A percentile compares a stretch with the other conserved stretches of the same genome.
Evolutionary conservation across 2,329 filamentous ascomycete genomes (phyloP).

Genomic region (Myriosclerotinia scirpicola): DNA sequence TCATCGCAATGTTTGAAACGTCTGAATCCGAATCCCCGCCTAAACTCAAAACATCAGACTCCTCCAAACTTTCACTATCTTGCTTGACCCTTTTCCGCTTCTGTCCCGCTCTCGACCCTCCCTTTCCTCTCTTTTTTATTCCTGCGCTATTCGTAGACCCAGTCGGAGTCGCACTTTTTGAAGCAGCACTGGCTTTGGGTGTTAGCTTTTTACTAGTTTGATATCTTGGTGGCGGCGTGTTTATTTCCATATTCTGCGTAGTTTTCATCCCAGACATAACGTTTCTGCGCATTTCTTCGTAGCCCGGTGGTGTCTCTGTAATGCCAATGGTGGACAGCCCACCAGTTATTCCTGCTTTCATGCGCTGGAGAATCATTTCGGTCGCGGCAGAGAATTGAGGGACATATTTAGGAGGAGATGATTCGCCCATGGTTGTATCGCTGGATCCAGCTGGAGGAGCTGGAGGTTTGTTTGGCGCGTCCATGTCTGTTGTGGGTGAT

Average conservation of each 20-base stretch:
- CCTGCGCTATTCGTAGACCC: slow-evolving; percentile 31
- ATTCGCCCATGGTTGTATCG: slow-evolving; percentile 26
- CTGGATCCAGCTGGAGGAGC: slow-evolving; percentile 25
- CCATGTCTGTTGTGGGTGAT: slow-evolving; percentile 31
- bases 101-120: slow-evolving; percentile 30
- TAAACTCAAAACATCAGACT: slow-evolving; percentile 39
- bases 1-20: slow-evolving; percentile 48
- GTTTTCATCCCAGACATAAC: slow-evolving; percentile 42
- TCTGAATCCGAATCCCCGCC: slow-evolving; percentile 43
- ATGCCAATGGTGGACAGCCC: slow-evolving; percentile 36
- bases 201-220: slow-evolving; percentile 27
- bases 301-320: slow-evolving; percentile 37
- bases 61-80: slow-evolving; percentile 36
- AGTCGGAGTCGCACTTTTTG: slow-evolving; percentile 29
- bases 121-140: slow-evolving; percentile 30
- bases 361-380: slow-evolving; percentile 43
- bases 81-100: slow-evolving; percentile 40
- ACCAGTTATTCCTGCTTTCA: slow-evolving; percentile 35
- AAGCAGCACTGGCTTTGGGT: slow-evolving; percentile 25
- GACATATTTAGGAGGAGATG: slow-evolving; percentile 38
- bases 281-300: slow-evolving; percentile 42
- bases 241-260: slow-evolving; percentile 40
- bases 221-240: slow-evolving; percentile 29
- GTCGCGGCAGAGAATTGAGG: slow-evolving; percentile 42
- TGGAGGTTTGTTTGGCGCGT: slow-evolving; percentile 33